A percentile compares a stretch with the other conserved stretches of the same genome.
Evolutionary conservation across 306 rosid genomes (phyloP).

Genomic region (Pachyrhizus erosus): DNA sequence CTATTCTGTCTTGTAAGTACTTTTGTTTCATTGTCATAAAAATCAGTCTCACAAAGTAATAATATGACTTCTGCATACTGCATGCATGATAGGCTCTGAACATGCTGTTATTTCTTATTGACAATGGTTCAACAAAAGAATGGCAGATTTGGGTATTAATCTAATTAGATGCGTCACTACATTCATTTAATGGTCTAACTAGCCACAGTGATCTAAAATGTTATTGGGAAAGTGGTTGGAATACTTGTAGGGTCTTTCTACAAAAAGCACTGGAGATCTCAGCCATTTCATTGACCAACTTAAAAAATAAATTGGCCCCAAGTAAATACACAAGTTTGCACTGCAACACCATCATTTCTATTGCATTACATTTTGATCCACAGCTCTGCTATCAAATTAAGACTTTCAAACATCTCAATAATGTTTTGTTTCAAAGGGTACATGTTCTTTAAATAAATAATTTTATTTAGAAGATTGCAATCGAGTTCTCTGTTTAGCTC

Average conservation of each 20-base stretch:
- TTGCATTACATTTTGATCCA: no score
- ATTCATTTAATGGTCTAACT: not conserved
- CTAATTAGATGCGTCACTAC: conserved; percentile 13
- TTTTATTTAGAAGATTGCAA: conserved; percentile 21
- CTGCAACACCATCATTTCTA: no score
- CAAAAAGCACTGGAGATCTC: not conserved
- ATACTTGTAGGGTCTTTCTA: not conserved
- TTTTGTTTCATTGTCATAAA: not conserved
- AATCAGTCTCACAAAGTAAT: not conserved
- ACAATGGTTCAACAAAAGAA: not conserved
- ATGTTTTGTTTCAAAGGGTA: no score
- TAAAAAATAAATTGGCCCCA: not conserved
- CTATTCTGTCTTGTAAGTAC: not conserved
- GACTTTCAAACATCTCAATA: no score
- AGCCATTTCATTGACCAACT: not conserved
- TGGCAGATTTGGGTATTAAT: not conserved
- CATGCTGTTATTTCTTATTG: not conserved
- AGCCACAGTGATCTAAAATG: not conserved
- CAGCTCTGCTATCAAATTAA: no score
- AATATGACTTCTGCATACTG: not conserved
- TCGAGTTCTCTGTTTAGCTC: conserved; percentile 14
- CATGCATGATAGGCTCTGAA: not conserved
- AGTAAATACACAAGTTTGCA: no score
- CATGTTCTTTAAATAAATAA: no score
- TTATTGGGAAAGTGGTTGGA: no score